phyloP scores from a whole-genome alignment of 192 early-diverging fungal genomes.

The Umbelopsis ramanniana region DNA sequence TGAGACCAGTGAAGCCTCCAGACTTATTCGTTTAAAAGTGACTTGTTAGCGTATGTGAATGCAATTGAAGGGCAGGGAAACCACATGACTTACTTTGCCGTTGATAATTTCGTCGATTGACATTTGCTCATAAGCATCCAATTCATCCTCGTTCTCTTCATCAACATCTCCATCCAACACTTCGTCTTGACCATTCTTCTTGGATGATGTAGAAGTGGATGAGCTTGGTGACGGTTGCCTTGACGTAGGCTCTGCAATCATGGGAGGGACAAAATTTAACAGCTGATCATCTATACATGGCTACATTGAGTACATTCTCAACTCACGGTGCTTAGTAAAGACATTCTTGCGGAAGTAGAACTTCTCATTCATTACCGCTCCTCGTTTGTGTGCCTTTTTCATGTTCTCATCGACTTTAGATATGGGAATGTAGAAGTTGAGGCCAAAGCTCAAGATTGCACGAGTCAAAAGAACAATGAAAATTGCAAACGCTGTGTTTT shows the following conservation, averaged over 20 bases:
- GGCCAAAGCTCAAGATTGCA: slow-evolving; percentile 82
- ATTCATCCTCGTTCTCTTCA: slow-evolving; percentile 42
- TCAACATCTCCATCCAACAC: background rate
- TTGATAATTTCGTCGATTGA: slow-evolving; percentile 94
- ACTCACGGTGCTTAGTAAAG: slow-evolving; percentile 49
- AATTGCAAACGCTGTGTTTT: slow-evolving; percentile 94
- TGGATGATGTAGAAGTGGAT: background rate
- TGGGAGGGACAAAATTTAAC: background rate
- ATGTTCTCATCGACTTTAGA: slow-evolving; percentile 97
- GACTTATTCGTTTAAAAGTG: slow-evolving; percentile 27
- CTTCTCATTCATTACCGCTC: slow-evolving; percentile 79
- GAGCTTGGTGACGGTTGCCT: slow-evolving; percentile 13
- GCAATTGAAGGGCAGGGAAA: background rate
- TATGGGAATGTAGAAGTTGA: slow-evolving; percentile 97
- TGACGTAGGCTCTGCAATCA: slow-evolving; percentile 13
- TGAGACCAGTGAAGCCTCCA: slow-evolving; percentile 77
- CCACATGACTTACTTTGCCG: slow-evolving; percentile 56
- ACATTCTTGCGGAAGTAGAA: slow-evolving; percentile 93
- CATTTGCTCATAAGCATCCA: slow-evolving; percentile 64
- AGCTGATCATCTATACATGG: background rate
- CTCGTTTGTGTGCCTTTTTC: slow-evolving; percentile 81
- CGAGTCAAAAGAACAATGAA: slow-evolving; percentile 93
- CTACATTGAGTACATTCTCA: background rate
- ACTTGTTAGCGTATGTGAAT: background rate
- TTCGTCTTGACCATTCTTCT: background rate